A percentile compares a stretch with the other conserved stretches of the same genome.
These are phyloP conservation scores for Sporothrix inflata DNA, from an alignment of 2,329 filamentous ascomycete genomes.

Conservation along the genomic window DNA sequence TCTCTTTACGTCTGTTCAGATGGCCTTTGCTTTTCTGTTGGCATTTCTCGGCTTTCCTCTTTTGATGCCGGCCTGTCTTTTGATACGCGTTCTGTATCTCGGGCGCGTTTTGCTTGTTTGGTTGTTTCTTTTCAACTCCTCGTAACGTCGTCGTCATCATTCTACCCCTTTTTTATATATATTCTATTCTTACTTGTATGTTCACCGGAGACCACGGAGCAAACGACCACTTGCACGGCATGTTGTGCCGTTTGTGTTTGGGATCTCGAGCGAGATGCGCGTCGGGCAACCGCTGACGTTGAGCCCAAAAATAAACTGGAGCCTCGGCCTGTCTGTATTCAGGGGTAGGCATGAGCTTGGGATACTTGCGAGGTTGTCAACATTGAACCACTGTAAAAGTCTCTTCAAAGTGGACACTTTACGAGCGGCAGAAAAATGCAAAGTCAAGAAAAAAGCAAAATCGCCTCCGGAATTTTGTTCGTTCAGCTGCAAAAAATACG, in stretches of 20 bases:
- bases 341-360: neutral
- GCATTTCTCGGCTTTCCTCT: neutral
- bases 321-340: neutral
- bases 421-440: neutral
- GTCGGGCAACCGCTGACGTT: slow-evolving; percentile 7
- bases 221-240: neutral
- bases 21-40: too few species aligned
- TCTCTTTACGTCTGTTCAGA: too few species aligned
- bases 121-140: neutral
- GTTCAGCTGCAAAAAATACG: slow-evolving; percentile 1
- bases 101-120: neutral
- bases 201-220: neutral
- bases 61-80: neutral
- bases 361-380: neutral
- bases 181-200: neutral
- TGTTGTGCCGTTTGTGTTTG: neutral
- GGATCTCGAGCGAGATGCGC: neutral
- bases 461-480: neutral
- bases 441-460: neutral
- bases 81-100: neutral
- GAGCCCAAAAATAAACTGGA: neutral
- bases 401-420: neutral
- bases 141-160: slow-evolving; percentile 11
- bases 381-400: neutral
- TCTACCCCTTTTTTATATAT: neutral